These are phyloP conservation scores for Sarcomyxa edulis DNA, from an alignment of 768 basidiomycete genomes.

Conservation along the genomic window DNA sequence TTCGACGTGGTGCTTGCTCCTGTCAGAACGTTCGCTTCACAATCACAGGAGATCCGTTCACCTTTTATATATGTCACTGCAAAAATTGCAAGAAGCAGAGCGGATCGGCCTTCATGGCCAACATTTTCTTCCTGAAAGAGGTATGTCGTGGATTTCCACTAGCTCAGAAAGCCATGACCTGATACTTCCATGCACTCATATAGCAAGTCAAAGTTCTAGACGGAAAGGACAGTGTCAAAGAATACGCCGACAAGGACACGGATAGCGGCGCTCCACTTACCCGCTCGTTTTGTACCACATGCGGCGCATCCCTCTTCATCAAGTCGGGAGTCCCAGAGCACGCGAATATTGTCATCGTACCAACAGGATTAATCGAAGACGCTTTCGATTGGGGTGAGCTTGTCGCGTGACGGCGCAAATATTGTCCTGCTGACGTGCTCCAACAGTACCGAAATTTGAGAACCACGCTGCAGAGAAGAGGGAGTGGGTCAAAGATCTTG, in stretches of 20 bases:
- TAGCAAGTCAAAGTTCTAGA: slow-evolving; percentile 17
- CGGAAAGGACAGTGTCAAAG: slow-evolving; percentile 17
- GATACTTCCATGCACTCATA: too few species aligned
- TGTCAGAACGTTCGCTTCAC: slow-evolving; percentile 30
- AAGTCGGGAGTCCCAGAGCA: too few species aligned
- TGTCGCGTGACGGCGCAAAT: too few species aligned
- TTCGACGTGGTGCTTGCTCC: slow-evolving; percentile 27
- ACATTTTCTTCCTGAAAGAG: slow-evolving; percentile 26
- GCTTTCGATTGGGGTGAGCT: too few species aligned
- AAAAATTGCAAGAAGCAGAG: slow-evolving; percentile 36
- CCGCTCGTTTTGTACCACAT: slow-evolving; percentile 21
- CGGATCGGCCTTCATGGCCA: slow-evolving; percentile 36
- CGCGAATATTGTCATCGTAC: too few species aligned
- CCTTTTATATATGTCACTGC: slow-evolving; percentile 37
- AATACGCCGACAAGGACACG: slow-evolving; percentile 18
- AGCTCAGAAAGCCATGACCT: too few species aligned
- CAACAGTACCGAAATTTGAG: too few species aligned
- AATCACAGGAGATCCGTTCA: slow-evolving; percentile 28
- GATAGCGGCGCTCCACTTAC: slow-evolving; percentile 16
- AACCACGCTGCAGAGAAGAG: too few species aligned
- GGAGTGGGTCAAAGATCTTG: too few species aligned
- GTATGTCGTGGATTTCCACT: too few species aligned
- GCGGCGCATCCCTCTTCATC: slow-evolving; percentile 21
- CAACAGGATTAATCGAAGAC: too few species aligned
- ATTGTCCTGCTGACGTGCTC: too few species aligned